Percentiles rank a stretch among this genome's conserved stretches.
These are phyloP conservation scores for Cyberlindnera bimundalis DNA, from an alignment of 805 yeast genomes.

Conservation along the genomic window DNA sequence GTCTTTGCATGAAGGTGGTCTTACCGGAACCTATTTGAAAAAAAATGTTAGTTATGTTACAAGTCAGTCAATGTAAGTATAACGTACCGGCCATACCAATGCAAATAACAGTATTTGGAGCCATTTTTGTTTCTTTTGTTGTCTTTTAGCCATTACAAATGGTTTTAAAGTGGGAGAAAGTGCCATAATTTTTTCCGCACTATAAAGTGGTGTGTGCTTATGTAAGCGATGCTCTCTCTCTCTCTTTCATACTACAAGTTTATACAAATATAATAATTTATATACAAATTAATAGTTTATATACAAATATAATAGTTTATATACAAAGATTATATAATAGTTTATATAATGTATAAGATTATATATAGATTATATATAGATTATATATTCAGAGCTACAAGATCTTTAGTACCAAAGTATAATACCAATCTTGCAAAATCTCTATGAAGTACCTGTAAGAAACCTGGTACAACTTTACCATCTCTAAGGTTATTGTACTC, in stretches of 20 bases:
- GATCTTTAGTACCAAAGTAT: conserved; percentile 5
- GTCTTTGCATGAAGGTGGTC: conserved; percentile 94
- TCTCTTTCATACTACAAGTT: too few relatives aligned
- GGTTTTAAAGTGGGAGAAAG: neutral
- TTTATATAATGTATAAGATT: neutral
- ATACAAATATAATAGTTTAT: too few relatives aligned
- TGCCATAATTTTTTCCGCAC: neutral
- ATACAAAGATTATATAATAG: neutral
- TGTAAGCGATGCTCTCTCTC: neutral
- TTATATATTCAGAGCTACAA: neutral
- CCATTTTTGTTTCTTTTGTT: conserved; percentile 25
- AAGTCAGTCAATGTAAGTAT: too few relatives aligned
- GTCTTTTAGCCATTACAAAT: too few relatives aligned
- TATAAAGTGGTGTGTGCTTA: neutral
- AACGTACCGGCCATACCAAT: conserved; percentile 59
- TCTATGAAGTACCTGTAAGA: conserved; percentile 16
- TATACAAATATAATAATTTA: too few relatives aligned
- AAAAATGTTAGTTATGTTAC: neutral
- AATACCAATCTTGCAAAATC: conserved; percentile 23
- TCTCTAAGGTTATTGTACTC: conserved; percentile 25
- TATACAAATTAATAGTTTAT: too few relatives aligned
- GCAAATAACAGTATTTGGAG: conserved; percentile 43
- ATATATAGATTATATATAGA: too few relatives aligned
- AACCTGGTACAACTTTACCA: conserved; percentile 23
- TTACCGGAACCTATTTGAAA: conserved; percentile 60